Conservation (phyloP, 2,329 filamentous ascomycete species). For the Alternaria ethzedia region DNA sequence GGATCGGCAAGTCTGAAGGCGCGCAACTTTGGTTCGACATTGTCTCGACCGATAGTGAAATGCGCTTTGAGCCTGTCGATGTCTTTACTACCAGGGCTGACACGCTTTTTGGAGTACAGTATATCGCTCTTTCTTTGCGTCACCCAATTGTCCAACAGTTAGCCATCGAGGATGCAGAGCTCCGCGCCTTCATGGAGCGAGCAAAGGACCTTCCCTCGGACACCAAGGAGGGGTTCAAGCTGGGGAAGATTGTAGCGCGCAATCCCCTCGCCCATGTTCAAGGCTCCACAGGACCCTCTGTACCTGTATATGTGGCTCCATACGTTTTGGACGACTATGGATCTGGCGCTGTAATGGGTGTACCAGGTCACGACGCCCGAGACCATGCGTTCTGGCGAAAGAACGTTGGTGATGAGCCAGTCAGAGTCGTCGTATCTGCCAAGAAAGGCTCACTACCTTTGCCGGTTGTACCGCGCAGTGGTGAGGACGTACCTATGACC, state of each 20-base stretch:
- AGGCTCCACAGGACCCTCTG: slow-evolving; percentile 54
- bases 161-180: slow-evolving; percentile 64
- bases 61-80: slow-evolving; percentile 61
- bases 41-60: slow-evolving; percentile 46
- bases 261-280: slow-evolving; percentile 60
- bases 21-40: slow-evolving; percentile 75
- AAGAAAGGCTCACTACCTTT: slow-evolving; percentile 9
- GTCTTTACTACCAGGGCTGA: slow-evolving; percentile 87
- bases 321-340: slow-evolving; percentile 88
- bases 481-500: slow-evolving; percentile 63
- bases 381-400: slow-evolving; percentile 82
- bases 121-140: slow-evolving; percentile 75
- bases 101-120: slow-evolving; percentile 86
- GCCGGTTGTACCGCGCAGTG: slow-evolving; percentile 33
- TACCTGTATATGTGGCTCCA: slow-evolving; percentile 81
- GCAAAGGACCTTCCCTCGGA: slow-evolving; percentile 61
- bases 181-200: slow-evolving; percentile 71
- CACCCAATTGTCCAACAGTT: slow-evolving; percentile 72
- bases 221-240: slow-evolving; percentile 69
- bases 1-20: slow-evolving; percentile 81
- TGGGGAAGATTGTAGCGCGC: slow-evolving; percentile 54
- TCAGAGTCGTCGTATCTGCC: slow-evolving; percentile 62
- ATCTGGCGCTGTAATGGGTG: slow-evolving; percentile 89
- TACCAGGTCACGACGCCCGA: slow-evolving; percentile 81
- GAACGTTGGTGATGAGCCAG: slow-evolving; percentile 66